Evolutionary conservation across 2,329 filamentous ascomycete species (phyloP), one percentile per base, ranked within the genome.

Genomic region (Beauveria asiatica): DNA sequence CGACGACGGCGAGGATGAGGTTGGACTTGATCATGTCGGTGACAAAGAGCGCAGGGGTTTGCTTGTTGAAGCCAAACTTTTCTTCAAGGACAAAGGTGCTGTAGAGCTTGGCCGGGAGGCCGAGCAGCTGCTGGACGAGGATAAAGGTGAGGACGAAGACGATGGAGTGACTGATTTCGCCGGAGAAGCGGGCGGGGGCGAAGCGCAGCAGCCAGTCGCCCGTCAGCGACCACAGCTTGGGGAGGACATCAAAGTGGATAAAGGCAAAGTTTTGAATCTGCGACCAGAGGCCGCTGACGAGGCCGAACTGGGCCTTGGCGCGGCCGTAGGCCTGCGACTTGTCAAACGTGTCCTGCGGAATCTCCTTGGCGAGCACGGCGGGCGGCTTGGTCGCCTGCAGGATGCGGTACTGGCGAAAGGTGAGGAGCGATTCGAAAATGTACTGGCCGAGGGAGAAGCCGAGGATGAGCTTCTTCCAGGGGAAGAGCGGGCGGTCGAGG

Each of bases 51-150:
- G 86, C 86, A 59, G 91, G 78, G 0, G 94, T 97, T 80, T 96
- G 92, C 79, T 99, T 99, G 77, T 99, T 99, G 84, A 99, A 99
- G 54, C 94, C 94, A 68, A 96, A 99, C 72, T 91, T 89, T 76
- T 97, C 92, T 75, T 99, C 94, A 60, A 99, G 80, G 52, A 97
- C 90, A 70, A 99, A 99, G 13, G 91, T 94, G 76, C 92, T 87
- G 80, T 97, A 99, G 74, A 97, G 86, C 59, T 86, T 89, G 62
- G 86, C 83, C 3, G 94, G 94, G 57, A 97, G 78, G 61, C 87
- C 88, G 64, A 96, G 76, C 59, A 89, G 65, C 69, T 93, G 90
- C 67, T 92, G 88, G 68, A 95, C 83, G 68, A 96, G 74, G 67
- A 91, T 88, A 74, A 96, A 96, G 61, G 84, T 80, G 70, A 97